A percentile compares a stretch with the other conserved stretches of the same genome.
Conservation (phyloP, 2,329 filamentous ascomycete genomes). For the Knufia fluminis region DNA sequence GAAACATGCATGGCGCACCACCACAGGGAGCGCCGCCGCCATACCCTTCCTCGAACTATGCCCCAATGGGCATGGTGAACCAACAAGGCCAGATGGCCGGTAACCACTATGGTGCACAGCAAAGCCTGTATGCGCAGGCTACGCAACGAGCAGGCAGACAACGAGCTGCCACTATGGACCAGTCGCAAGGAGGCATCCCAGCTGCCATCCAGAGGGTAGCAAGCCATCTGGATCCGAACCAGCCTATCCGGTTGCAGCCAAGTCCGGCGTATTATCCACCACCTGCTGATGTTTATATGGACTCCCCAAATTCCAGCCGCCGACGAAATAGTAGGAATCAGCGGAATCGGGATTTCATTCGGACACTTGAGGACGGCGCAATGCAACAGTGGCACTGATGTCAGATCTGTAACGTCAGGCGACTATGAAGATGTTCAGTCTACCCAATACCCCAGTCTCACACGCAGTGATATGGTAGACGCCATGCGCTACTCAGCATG, state of each 20-base stretch:
- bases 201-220: conserved; percentile 88
- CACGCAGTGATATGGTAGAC: too few relatives aligned
- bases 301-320: conserved; percentile 55
- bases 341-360: conserved; percentile 76
- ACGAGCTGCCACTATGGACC: conserved; percentile 91
- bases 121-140: conserved; percentile 64
- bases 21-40: conserved; percentile 67
- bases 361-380: conserved; percentile 87
- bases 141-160: conserved; percentile 71
- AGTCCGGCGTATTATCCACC: conserved; percentile 97
- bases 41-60: conserved; percentile 64
- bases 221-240: conserved; percentile 87
- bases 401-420: neutral
- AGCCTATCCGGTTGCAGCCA: conserved; percentile 86
- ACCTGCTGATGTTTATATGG: conserved; percentile 69
- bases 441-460: neutral
- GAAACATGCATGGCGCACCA: conserved; percentile 61
- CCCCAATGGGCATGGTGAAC: conserved; percentile 59
- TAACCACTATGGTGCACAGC: conserved; percentile 60
- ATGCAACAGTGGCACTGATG: conserved; percentile 64
- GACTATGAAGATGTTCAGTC: neutral
- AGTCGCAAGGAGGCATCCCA: conserved; percentile 85
- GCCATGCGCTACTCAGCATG: too few relatives aligned
- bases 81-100: conserved; percentile 58
- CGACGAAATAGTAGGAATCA: conserved; percentile 63